Evolutionary conservation across 768 basidiomycete genomes (phyloP).

Genomic region (Crassisporium funariophilum): DNA sequence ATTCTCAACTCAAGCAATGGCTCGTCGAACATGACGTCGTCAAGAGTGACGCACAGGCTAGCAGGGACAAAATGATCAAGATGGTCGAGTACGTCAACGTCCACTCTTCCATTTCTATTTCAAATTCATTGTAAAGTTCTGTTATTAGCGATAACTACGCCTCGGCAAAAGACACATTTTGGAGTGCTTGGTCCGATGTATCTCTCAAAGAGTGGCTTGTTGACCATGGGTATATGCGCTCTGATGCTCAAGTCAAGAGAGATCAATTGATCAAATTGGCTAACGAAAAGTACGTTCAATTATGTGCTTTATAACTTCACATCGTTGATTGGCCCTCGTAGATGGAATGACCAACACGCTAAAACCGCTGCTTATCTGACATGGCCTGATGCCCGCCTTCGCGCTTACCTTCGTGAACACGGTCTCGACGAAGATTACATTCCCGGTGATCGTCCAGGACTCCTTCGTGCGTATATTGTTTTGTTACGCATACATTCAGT

Average conservation of each 20-base stretch:
- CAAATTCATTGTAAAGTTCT: neutral
- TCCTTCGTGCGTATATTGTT: conserved; percentile 59
- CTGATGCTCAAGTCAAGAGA: conserved; percentile 63
- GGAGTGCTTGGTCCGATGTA: conserved; percentile 74
- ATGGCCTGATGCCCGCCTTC: conserved; percentile 93
- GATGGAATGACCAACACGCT: conserved; percentile 49
- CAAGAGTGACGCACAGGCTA: conserved; percentile 67
- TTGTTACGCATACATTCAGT: neutral
- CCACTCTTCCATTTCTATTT: neutral
- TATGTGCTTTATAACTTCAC: too few relatives aligned
- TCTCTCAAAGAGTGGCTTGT: conserved; percentile 76
- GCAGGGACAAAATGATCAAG: conserved; percentile 77
- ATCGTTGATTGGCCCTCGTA: too few relatives aligned
- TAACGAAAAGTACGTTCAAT: conserved; percentile 57
- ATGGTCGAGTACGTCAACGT: conserved; percentile 58
- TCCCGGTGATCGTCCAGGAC: conserved; percentile 67
- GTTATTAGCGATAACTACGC: conserved; percentile 64
- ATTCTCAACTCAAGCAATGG: conserved; percentile 77
- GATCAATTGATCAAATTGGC: conserved; percentile 78
- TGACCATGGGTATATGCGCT: conserved; percentile 65
- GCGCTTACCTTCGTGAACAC: conserved; percentile 82
- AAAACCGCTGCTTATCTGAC: conserved; percentile 67
- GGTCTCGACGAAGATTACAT: conserved; percentile 72
- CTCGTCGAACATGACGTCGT: conserved; percentile 73
- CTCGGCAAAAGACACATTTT: conserved; percentile 59